These are phyloP conservation scores for Colletotrichum musae DNA, from an alignment of 2,329 filamentous ascomycete species.

Conservation along the genomic window DNA sequence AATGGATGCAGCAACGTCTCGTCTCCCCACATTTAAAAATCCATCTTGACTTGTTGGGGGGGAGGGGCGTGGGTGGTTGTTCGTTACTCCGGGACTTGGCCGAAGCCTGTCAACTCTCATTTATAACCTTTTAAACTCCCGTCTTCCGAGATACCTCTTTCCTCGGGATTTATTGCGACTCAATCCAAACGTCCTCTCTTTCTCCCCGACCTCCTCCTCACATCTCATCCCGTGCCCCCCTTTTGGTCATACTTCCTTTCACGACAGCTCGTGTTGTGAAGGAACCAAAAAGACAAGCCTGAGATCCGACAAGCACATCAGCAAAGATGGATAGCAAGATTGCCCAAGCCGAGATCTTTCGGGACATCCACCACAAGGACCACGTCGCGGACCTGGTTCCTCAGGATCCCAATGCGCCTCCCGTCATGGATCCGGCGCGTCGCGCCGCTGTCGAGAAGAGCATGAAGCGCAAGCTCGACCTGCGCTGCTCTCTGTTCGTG, in stretches of 20 bases:
- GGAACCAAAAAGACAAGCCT: constrained; percentile 6
- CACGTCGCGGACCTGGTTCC: constrained; percentile 25
- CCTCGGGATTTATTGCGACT: constrained; percentile 1
- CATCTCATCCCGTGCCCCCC: not conserved
- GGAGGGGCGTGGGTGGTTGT: constrained; percentile 17
- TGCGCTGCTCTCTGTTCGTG: constrained; percentile 77
- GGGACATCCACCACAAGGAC: constrained; percentile 20
- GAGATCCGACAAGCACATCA: constrained; percentile 23
- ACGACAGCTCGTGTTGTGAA: constrained; percentile 14
- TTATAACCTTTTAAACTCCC: constrained; percentile 28
- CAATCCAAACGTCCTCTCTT: constrained; percentile 29
- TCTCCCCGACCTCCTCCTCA: not conserved
- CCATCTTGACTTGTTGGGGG: constrained; percentile 23
- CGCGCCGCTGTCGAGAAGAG: constrained; percentile 72
- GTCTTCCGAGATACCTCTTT: not conserved
- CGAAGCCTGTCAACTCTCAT: constrained; percentile 20
- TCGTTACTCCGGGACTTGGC: constrained; percentile 35
- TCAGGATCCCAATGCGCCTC: constrained; percentile 27
- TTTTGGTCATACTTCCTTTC: not conserved
- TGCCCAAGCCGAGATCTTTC: constrained; percentile 16
- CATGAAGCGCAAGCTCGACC: constrained; percentile 79
- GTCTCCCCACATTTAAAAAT: constrained; percentile 29
- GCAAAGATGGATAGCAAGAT: constrained; percentile 38
- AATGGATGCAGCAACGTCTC: constrained; percentile 8
- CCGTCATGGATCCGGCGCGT: constrained; percentile 58